Base-by-base conservation (phyloP, 805 yeast genomes). In the Wickerhamiella kurtzmanii region DNA sequence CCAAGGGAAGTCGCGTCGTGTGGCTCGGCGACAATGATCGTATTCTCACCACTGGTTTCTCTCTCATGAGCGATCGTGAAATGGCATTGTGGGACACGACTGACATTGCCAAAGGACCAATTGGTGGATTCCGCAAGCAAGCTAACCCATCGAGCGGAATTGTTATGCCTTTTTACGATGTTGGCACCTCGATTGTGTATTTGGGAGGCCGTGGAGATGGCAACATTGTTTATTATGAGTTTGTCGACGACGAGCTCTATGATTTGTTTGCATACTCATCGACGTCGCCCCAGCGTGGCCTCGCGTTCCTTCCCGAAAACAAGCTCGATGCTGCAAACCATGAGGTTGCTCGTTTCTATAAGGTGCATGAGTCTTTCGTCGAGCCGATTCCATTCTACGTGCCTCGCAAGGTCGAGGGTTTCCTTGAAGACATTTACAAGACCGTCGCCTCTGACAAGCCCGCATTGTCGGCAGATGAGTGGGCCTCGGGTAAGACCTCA, bases 141-240 rank as follows among this genome's bases (percentile, higher is more conserved):
- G 74, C 92, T 43, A 98, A 94, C 61, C 76, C 94, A 20, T 81
- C 94, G 3, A 82, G 96, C 2, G 98, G 99, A 57, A 83, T 92
- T 38, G 69, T 88, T 63, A 82, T 92, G 75, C 98, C 98, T 22
- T 76, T 82, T 58, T 92, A 68, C 61, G 99, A 92, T 61, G 82
- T 77, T 22, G 74, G 82, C 35, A 87, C 83, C 41, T 76, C 79
- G 47, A 76, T 88, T 49, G 71, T 92, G 50, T 92, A 82, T 60
- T 69, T 92, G 51, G 97, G 95, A 28, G 99, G 98, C 56, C 89
- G 92, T 65, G 96, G 96, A 64, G 98, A 92, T 64, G 97, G 97
- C 57, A 92, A 89, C 63, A 85, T 92, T 58, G 83, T 96, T 60
- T 89, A 89, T 67, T 92, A 70, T 61, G 98, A 92, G 69, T 86